Evolutionary conservation across 495 filamentous ascomycete species (phyloP).

Genomic region (Bacidia rubella): DNA sequence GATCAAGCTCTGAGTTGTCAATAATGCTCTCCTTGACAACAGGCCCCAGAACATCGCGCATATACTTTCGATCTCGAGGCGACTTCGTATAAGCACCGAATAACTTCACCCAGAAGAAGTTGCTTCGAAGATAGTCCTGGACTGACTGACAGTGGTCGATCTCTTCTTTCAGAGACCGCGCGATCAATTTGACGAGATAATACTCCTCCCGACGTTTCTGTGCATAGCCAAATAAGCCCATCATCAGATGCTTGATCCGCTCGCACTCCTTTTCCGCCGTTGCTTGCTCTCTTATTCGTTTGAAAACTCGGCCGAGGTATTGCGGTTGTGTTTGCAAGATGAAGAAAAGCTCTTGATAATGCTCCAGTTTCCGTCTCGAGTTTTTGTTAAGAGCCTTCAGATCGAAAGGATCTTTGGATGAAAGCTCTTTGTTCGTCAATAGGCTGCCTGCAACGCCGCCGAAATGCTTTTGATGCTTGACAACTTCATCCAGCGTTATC

Average conservation of each 20-base stretch:
- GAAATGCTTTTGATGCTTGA: constrained; percentile 92
- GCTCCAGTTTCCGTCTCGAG: constrained; percentile 83
- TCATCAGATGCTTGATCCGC: constrained; percentile 79
- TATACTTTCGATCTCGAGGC: constrained; percentile 81
- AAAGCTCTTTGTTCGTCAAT: constrained; percentile 72
- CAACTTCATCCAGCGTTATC: constrained; percentile 95
- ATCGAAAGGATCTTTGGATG: constrained; percentile 85
- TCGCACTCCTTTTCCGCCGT: constrained; percentile 87
- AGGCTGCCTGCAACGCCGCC: constrained; percentile 82
- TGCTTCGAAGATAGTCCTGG: constrained; percentile 77
- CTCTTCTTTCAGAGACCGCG: constrained; percentile 72
- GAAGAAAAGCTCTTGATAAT: constrained; percentile 97
- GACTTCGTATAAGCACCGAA: constrained; percentile 81
- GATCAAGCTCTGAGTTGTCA: constrained; percentile 75
- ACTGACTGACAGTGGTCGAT: constrained; percentile 59
- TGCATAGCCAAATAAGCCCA: constrained; percentile 94
- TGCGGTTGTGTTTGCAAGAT: constrained; percentile 92
- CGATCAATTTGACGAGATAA: constrained; percentile 82
- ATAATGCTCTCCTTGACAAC: constrained; percentile 79
- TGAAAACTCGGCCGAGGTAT: constrained; percentile 82
- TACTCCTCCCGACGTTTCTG: constrained; percentile 96
- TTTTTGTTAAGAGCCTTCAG: constrained; percentile 95
- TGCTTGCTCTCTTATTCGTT: constrained; percentile 66
- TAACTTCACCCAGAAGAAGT: constrained; percentile 85
- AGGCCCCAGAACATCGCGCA: constrained; percentile 69